These are phyloP conservation scores for Pulveroboletus frians DNA, from an alignment of 768 basidiomycete species.

Conservation along the genomic window DNA sequence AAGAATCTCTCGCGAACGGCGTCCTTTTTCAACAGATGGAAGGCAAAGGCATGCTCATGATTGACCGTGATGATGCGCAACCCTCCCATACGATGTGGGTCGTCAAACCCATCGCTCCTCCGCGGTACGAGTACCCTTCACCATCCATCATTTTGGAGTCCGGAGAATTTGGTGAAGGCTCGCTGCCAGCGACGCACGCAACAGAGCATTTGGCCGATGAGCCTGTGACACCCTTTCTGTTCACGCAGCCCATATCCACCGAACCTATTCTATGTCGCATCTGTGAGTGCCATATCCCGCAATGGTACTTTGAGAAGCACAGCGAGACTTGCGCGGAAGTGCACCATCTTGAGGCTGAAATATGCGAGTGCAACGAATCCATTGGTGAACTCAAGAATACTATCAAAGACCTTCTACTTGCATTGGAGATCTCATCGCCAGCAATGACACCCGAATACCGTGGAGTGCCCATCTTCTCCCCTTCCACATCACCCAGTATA, in stretches of 20 bases:
- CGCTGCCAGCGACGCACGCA: constrained; percentile 33
- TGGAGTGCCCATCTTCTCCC: constrained; percentile 78
- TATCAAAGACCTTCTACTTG: constrained; percentile 69
- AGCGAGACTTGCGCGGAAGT: constrained; percentile 98
- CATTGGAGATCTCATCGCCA: constrained; percentile 73
- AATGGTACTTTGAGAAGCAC: constrained; percentile 99
- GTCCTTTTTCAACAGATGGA: constrained; percentile 83
- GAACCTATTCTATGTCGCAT: constrained; percentile 92
- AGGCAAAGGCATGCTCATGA: constrained; percentile 98
- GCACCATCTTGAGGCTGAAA: constrained; percentile 94
- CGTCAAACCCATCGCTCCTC: constrained; percentile 72
- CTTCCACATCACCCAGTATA: constrained; percentile 64
- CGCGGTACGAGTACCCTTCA: constrained; percentile 64
- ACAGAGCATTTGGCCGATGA: constrained; percentile 37
- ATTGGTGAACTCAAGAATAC: constrained; percentile 83
- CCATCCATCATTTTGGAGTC: constrained; percentile 54
- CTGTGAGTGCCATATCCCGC: constrained; percentile 93
- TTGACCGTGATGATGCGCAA: constrained; percentile 81
- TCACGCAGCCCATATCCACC: constrained; percentile 69
- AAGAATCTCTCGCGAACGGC: constrained; percentile 47
- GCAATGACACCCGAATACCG: constrained; percentile 71
- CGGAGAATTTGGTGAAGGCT: constrained; percentile 37
- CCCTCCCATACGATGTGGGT: constrained; percentile 99
- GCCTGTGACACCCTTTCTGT: constrained; percentile 67
- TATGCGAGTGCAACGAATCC: constrained; percentile 88